Evolutionary conservation across 2,329 filamentous ascomycete species (phyloP), one percentile per base, ranked within the genome.

Genomic region (Parascedosporium putredinis): DNA sequence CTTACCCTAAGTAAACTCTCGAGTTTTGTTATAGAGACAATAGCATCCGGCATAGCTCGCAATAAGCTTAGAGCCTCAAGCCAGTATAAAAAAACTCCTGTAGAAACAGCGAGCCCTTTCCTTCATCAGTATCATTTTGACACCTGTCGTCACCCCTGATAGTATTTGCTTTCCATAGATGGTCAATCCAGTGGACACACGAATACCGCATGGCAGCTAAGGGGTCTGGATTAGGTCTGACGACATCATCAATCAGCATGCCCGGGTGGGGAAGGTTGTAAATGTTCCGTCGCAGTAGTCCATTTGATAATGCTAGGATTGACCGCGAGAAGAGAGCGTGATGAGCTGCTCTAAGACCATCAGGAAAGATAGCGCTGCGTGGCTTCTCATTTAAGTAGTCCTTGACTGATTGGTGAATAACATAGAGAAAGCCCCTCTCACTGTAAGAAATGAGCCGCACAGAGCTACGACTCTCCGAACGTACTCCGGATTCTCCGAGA

Each of bases 341-440:
- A 51, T 71, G 64, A 12, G 53, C 52, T 5, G 57, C 42, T n/a
- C 49, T 33, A 5, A 50, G 31, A 1, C 64, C 60, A 45, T 23
- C 34, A 12, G 60, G 60, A 50, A 68, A 64, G 14, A 68, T 55
- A n/a, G 54, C 43, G n/a, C 49, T 8, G 14, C 33, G 40, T 51
- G 53, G 53, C 1, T 58, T 44, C 23, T 53, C 18, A 5, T 51
- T 16, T 3, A 72, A 46, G 54, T 59, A 70, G 27, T 73, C 69
- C 47, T 70, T 69, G 3, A 66, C 69, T 6, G 68, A 72, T 49
- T 71, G 64, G 50, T 74, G 68, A 0, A 72, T 57, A 43, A 72
- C 64, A 33, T 60, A 66, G 8, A 72, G 50, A 0, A 25, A 2
- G 25, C 53, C 0, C 63, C 53, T 27, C 56, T 57, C 16, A 67